Evolutionary conservation across 495 filamentous ascomycete species (phyloP).

Genomic region (Parathielavia appendiculata): DNA sequence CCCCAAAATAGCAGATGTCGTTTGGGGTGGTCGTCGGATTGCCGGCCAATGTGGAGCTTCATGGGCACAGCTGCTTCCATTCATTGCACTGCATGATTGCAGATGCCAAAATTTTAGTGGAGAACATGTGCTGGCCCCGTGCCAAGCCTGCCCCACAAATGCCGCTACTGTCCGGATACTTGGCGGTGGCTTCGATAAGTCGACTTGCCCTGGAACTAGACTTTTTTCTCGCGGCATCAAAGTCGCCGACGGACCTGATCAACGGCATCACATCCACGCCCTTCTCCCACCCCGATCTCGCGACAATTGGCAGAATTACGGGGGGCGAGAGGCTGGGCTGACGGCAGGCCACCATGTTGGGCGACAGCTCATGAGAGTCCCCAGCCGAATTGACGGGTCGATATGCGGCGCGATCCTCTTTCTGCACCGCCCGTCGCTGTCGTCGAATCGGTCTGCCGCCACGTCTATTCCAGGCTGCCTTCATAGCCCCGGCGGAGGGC

Average conservation of each 20-base stretch:
- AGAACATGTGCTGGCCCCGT: background rate
- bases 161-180: background rate
- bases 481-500: conserved; percentile 21
- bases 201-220: background rate
- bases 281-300: conserved; percentile 3
- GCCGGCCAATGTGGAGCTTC: conserved; percentile 8
- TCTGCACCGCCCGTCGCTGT: conserved; percentile 36
- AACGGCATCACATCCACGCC: conserved; percentile 5
- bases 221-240: conserved; percentile 21
- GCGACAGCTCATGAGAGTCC: conserved; percentile 50
- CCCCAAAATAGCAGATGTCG: background rate
- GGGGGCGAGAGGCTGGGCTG: conserved; percentile 37
- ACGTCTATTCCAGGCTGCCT: background rate
- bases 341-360: conserved; percentile 42
- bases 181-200: conserved; percentile 18
- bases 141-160: background rate
- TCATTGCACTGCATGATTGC: too few relatives aligned
- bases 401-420: conserved; percentile 47
- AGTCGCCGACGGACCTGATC: background rate
- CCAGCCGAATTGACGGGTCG: conserved; percentile 48
- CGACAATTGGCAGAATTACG: conserved; percentile 4
- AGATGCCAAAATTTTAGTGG: conserved; percentile 10
- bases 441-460: conserved; percentile 29
- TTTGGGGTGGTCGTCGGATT: conserved; percentile 2
- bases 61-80: conserved; percentile 12